phyloP scores from a whole-genome alignment of 176 grass and related monocot species.

The Hordeum marinum region DNA sequence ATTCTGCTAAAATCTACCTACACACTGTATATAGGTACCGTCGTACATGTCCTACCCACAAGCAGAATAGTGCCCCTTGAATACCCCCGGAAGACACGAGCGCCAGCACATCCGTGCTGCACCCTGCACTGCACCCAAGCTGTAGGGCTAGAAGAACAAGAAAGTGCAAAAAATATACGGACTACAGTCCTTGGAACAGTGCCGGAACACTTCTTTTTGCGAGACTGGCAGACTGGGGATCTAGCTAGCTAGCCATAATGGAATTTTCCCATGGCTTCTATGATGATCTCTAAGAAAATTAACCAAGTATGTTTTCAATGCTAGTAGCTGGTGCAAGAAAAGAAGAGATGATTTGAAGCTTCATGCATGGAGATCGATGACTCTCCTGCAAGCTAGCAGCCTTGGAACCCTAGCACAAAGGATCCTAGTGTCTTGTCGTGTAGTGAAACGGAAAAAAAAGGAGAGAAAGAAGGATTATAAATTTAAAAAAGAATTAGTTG shows the following conservation, averaged over 20 bases:
- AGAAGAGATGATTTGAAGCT: slow-evolving; percentile 18
- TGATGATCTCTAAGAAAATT: slow-evolving; percentile 4
- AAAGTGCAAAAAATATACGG: not conserved
- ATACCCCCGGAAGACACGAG: slow-evolving; percentile 31
- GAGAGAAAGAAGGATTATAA: not conserved
- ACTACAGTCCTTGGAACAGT: slow-evolving; percentile 7
- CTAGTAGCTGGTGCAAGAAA: not conserved
- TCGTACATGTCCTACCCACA: slow-evolving; percentile 18
- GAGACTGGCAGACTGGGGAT: not conserved
- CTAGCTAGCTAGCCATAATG: not conserved
- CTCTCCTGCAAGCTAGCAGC: slow-evolving; percentile 12
- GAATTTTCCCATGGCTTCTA: slow-evolving; percentile 14
- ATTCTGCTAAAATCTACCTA: slow-evolving; percentile 13
- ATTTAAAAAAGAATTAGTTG: not conserved
- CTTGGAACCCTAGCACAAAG: slow-evolving; percentile 58
- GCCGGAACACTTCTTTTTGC: not conserved
- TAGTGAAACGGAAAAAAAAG: not conserved
- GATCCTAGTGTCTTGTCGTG: slow-evolving; percentile 32
- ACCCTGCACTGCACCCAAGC: slow-evolving; percentile 4
- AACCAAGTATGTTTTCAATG: not conserved
- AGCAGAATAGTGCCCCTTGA: not conserved
- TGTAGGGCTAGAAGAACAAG: not conserved
- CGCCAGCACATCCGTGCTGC: not conserved
- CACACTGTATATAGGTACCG: slow-evolving; percentile 21
- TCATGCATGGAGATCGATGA: slow-evolving; percentile 19